A percentile compares a stretch with the other conserved stretches of the same genome.
phyloP scores from a whole-genome alignment of 2,329 filamentous ascomycete genomes.

The Penicillium sp. region DNA sequence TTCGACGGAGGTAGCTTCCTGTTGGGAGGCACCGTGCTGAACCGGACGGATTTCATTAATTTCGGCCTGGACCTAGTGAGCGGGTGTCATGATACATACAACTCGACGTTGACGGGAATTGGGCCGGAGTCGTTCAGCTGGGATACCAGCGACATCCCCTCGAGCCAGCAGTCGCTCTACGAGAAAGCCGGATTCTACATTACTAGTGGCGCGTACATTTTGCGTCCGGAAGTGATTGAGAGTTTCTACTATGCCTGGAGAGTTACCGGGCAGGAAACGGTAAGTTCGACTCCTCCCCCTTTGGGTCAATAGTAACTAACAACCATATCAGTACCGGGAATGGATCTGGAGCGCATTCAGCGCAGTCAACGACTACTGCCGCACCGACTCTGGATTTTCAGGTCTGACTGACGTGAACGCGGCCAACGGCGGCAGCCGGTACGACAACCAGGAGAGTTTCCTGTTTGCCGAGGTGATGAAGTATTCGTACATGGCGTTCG shows the following conservation, averaged over 20 bases:
- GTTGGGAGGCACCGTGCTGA: constrained; percentile 64
- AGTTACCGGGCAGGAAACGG: constrained; percentile 59
- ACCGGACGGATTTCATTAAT: constrained; percentile 57
- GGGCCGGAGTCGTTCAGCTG: constrained; percentile 66
- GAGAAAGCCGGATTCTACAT: constrained; percentile 63
- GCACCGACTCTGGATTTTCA: constrained; percentile 58
- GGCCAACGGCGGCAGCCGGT: constrained; percentile 50
- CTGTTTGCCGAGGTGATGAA: constrained; percentile 82
- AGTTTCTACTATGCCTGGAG: constrained; percentile 81
- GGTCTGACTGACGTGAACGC: constrained; percentile 59
- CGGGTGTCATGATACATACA: constrained; percentile 67
- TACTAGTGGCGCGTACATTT: constrained; percentile 51
- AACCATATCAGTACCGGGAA: constrained; percentile 56
- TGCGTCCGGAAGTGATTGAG: constrained; percentile 75
- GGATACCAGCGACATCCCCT: constrained; percentile 45
- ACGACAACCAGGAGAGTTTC: constrained; percentile 75
- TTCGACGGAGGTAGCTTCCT: constrained; percentile 82
- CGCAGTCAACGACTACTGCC: constrained; percentile 56
- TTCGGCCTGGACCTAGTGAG: constrained; percentile 65
- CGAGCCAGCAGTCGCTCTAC: constrained; percentile 52
- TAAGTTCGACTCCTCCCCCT: constrained; percentile 13
- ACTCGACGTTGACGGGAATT: constrained; percentile 58
- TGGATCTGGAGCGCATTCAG: constrained; percentile 75
- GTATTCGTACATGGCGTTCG: constrained; percentile 66
- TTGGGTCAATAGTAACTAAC: constrained; percentile 12